Base-by-base conservation (phyloP, 805 yeast species). In the Wickerhamomyces mucosus region DNA sequence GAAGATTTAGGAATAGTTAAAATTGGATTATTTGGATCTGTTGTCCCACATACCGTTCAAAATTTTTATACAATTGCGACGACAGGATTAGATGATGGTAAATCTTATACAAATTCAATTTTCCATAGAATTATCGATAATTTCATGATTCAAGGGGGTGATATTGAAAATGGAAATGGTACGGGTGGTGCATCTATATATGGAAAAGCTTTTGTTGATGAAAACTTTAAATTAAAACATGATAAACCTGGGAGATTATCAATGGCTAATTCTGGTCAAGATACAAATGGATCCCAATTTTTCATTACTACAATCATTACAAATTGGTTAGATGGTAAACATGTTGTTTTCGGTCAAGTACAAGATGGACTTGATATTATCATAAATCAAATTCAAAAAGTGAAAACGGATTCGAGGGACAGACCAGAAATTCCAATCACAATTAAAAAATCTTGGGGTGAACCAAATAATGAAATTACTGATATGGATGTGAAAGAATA, bases 121-220 rank as follows among this genome's bases (percentile, higher is more conserved):
- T 80, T 85, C 69, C 92, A 81, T 58, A 69, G 88, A 38, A 74
- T 85, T 31, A 77, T 81, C 40, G 65, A 72, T 27, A 67, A 68
- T 35, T 82, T 81, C 53, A 75, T 83, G 79, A 69, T 86, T 44
- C 94, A 83, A 60, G 94, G 95, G 36, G 96, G 96, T 40, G 89
- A 84, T 56, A 76, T 78, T 51, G 76, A 80, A 42, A 68, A 66
- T 17, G 57, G 56, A 24, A 64, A 67, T 43, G 88, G 89, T 12
- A 65, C 72, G 33, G 95, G 94, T 17, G 94, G 96, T 11, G 65
- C 66, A 44, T 80, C 94, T 18, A 77, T 84, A 45, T 81, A 75
- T 56, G 95, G 95, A 19, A 61, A 61, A 34, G 67, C 65, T 48
- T 78, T 85, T 49, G 66, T 62, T 4, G 96, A 86, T 54, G 96